Conservation (phyloP, 768 basidiomycete species). For the Lyophyllum atratum region DNA sequence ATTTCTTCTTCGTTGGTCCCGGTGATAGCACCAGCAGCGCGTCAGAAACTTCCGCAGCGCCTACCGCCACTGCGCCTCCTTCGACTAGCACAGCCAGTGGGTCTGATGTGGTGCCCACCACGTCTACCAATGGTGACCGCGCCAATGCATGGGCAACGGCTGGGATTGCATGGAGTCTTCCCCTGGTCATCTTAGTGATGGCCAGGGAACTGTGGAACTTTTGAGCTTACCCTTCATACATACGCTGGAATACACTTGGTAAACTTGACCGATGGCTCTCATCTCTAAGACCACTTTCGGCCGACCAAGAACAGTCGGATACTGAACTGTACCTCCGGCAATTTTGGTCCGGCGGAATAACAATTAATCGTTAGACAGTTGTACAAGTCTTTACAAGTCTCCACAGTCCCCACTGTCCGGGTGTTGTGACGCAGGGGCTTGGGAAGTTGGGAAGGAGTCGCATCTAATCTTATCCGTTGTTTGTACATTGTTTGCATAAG, state of each 20-base stretch:
- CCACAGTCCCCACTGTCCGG: no score
- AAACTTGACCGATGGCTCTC: no score
- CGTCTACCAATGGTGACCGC: neutral
- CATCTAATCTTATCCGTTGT: conserved; percentile 17
- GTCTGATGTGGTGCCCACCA: neutral
- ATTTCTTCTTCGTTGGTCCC: conserved; percentile 43
- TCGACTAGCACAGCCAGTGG: neutral
- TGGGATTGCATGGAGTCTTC: neutral
- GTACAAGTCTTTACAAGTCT: no score
- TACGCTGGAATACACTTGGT: no score
- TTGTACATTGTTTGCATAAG: conserved; percentile 7
- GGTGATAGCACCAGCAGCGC: conserved; percentile 16
- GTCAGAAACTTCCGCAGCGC: neutral
- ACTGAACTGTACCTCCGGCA: no score
- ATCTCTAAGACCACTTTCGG: no score
- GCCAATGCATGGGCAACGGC: neutral
- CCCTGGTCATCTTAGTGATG: neutral
- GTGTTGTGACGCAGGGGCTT: no score
- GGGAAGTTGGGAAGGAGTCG: no score
- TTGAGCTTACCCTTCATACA: neutral
- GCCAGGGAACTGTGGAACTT: neutral
- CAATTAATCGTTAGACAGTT: no score
- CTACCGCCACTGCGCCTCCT: neutral
- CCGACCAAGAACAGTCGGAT: no score
- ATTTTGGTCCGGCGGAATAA: no score